Evolutionary conservation across 1,284 basidiomycete genomes (phyloP).

Genomic region (Moesziomyces globuligerus): DNA sequence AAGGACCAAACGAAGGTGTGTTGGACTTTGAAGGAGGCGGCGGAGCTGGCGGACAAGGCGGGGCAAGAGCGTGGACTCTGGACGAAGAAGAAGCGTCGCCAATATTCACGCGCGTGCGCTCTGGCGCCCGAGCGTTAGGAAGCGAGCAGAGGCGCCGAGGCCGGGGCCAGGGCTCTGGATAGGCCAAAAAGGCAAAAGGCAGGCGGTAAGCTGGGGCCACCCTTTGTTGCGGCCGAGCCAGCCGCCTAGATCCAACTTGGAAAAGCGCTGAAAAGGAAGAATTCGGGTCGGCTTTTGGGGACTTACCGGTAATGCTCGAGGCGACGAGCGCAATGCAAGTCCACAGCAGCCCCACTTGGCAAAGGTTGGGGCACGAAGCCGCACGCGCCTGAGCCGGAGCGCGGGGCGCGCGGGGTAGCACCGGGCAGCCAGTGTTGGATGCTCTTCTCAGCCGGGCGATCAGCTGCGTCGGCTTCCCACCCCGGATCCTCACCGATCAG

Average conservation of each 20-base stretch:
- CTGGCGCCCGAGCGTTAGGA: not conserved
- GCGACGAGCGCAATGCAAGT: too few species aligned
- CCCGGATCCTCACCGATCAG: too few species aligned
- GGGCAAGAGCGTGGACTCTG: not conserved
- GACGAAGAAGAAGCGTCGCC: not conserved
- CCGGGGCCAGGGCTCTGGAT: too few species aligned
- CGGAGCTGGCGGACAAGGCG: conserved; percentile 1
- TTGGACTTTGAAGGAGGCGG: conserved; percentile 11
- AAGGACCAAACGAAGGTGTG: conserved; percentile 1
- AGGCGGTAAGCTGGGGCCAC: not conserved
- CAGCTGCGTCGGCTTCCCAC: too few species aligned
- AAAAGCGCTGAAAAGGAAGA: conserved; percentile 12
- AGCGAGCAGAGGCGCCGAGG: not conserved
- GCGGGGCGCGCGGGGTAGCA: too few species aligned
- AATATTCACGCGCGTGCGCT: not conserved
- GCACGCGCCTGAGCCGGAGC: not conserved
- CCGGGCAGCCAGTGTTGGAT: too few species aligned
- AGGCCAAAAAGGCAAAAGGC: too few species aligned
- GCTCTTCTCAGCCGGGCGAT: too few species aligned
- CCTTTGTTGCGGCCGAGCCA: not conserved
- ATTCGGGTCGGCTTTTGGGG: conserved; percentile 39
- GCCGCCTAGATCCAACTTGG: not conserved
- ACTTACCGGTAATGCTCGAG: conserved; percentile 24
- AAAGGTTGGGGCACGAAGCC: not conserved
- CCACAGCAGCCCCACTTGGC: too few species aligned